Conservation (phyloP, 129 eudicot species). For the Ambrosia artemisiifolia region DNA sequence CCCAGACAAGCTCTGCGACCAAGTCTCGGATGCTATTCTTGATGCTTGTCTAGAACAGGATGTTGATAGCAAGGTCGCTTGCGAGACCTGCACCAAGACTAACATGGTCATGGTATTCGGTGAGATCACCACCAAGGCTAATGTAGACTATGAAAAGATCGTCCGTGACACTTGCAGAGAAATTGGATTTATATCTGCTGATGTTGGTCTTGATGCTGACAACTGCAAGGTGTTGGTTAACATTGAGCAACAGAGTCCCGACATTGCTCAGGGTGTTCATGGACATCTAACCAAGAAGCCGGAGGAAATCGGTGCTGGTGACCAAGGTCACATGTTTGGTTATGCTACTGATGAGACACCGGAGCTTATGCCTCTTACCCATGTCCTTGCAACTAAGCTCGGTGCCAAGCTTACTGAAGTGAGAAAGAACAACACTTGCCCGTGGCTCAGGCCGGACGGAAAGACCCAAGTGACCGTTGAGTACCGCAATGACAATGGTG, state of each 20-base stretch:
- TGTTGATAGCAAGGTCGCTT: slow-evolving; percentile 52
- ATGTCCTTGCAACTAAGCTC: slow-evolving; percentile 52
- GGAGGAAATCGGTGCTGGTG: slow-evolving; percentile 59
- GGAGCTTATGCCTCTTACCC: slow-evolving; percentile 52
- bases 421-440: slow-evolving; percentile 29
- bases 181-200: slow-evolving; percentile 51
- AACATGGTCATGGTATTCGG: slow-evolving; percentile 8
- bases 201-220: slow-evolving; percentile 57
- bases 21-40: slow-evolving; percentile 54
- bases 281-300: slow-evolving; percentile 43
- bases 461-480: slow-evolving; percentile 57
- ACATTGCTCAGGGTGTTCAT: slow-evolving; percentile 1
- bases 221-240: slow-evolving; percentile 58
- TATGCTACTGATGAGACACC: slow-evolving; percentile 11
- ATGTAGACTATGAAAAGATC: slow-evolving; percentile 45
- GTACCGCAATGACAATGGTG: slow-evolving; percentile 50
- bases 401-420: slow-evolving; percentile 41
- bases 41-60: slow-evolving; percentile 59
- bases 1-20: slow-evolving; percentile 40
- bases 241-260: slow-evolving; percentile 11
- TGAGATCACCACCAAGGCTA: slow-evolving; percentile 40
- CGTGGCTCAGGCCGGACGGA: slow-evolving; percentile 48
- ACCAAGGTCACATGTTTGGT: slow-evolving; percentile 18
- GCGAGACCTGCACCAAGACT: slow-evolving; percentile 18
- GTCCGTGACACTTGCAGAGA: slow-evolving; percentile 24